Percentiles rank a stretch among this genome's conserved stretches.
Conservation (phyloP, 805 yeast genomes). For the Wickerhamiella vanderwaltii region DNA sequence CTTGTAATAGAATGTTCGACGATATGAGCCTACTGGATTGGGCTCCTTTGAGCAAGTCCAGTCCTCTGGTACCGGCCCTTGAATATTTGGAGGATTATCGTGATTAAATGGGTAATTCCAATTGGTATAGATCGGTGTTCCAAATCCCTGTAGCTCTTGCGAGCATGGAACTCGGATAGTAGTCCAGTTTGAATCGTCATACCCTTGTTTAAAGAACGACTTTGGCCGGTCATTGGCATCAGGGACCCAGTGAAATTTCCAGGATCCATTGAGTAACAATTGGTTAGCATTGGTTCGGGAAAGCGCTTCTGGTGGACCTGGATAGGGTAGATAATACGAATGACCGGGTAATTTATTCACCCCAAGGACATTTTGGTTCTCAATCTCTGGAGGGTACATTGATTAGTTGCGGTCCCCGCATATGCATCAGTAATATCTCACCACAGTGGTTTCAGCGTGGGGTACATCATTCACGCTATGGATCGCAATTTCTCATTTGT, state of each 20-base stretch:
- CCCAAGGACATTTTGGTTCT: conserved; percentile 11
- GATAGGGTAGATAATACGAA: conserved; percentile 7
- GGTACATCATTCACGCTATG: background rate
- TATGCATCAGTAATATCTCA: background rate
- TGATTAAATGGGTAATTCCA: conserved; percentile 26
- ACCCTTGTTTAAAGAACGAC: conserved; percentile 12
- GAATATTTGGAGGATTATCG: conserved; percentile 28
- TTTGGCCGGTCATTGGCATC: conserved; percentile 7
- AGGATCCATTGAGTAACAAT: conserved; percentile 22
- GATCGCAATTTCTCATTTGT: background rate
- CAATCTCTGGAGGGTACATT: conserved; percentile 16
- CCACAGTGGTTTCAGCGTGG: background rate
- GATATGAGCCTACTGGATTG: conserved; percentile 30
- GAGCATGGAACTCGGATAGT: conserved; percentile 28
- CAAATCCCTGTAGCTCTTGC: conserved; percentile 31
- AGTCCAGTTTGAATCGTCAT: conserved; percentile 13
- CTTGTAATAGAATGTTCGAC: conserved; percentile 21
- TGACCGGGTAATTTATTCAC: conserved; percentile 10
- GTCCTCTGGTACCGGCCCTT: conserved; percentile 16
- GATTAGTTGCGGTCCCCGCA: conserved; percentile 9
- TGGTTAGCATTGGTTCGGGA: background rate
- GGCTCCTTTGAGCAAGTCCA: conserved; percentile 13
- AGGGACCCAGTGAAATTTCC: conserved; percentile 20
- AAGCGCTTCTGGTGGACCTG: background rate
- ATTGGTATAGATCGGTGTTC: conserved; percentile 30